Conservation (phyloP, 2,329 filamentous ascomycete species). For the Chaetomium olivaceum region DNA sequence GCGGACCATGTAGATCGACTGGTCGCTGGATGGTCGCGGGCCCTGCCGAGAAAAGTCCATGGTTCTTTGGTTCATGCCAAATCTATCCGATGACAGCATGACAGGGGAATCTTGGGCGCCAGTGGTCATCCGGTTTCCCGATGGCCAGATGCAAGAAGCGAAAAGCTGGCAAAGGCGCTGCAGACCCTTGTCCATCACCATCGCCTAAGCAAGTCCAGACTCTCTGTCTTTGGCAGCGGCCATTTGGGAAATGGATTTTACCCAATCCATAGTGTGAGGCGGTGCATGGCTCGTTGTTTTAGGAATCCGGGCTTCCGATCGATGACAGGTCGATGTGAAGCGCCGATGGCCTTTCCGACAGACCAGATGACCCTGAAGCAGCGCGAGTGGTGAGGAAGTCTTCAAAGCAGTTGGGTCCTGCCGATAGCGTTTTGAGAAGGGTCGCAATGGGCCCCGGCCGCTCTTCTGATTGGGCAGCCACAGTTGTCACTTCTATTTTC, state of each 20-base stretch:
- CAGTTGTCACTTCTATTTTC: conserved; percentile 26
- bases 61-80: conserved; percentile 8
- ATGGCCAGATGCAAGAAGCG: conserved; percentile 3
- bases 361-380: conserved; percentile 19
- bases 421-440: conserved; percentile 21
- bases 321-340: conserved; percentile 34
- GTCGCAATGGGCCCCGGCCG: conserved; percentile 20
- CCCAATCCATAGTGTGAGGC: conserved; percentile 22
- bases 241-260: neutral
- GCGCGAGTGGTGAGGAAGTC: conserved; percentile 25
- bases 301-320: conserved; percentile 8
- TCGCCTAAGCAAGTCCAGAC: neutral
- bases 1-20: conserved; percentile 12
- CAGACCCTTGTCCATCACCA: neutral
- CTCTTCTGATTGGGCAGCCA: conserved; percentile 27
- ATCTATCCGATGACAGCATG: neutral
- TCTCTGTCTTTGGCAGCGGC: neutral
- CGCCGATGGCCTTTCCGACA: conserved; percentile 23
- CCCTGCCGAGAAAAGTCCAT: conserved; percentile 15
- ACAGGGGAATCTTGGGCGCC: neutral
- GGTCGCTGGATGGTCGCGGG: conserved; percentile 21
- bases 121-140: neutral
- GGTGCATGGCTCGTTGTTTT: conserved; percentile 28
- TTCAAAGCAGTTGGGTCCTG: conserved; percentile 14
- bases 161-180: neutral